These are phyloP conservation scores for Micromonas commoda DNA, from an alignment of 139 green algal genomes.

Conservation along the genomic window DNA sequence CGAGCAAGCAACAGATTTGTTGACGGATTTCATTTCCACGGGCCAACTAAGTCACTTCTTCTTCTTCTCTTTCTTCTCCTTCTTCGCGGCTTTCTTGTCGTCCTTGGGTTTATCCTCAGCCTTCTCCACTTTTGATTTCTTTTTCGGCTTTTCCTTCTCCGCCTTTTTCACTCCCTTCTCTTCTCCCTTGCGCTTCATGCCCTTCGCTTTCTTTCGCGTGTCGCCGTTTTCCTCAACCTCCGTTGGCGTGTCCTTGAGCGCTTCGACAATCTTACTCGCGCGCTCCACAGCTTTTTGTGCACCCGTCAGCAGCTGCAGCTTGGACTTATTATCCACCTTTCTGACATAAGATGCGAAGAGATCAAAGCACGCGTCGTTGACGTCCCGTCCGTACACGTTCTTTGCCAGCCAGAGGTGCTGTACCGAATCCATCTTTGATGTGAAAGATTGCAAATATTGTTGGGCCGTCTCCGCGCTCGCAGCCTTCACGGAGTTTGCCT, in stretches of 20 bases:
- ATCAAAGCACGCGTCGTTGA: not conserved
- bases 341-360: not conserved
- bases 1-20: not conserved
- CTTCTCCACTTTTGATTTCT: not conserved
- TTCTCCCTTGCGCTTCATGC: not conserved
- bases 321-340: not conserved
- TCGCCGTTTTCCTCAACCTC: not conserved
- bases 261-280: not conserved
- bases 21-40: not conserved
- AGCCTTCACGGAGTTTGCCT: not conserved
- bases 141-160: slow-evolving; percentile 5
- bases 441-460: no score
- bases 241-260: not conserved
- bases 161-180: not conserved
- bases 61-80: not conserved
- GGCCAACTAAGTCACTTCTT: not conserved
- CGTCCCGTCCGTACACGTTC: not conserved
- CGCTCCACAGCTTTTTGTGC: not conserved
- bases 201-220: not conserved
- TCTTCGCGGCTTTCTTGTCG: not conserved
- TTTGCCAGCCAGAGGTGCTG: not conserved
- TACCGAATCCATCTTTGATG: not conserved
- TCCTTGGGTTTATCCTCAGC: not conserved
- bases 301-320: not conserved
- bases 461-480: not conserved